These are phyloP conservation scores for Jackrogersella minutella DNA, from an alignment of 495 filamentous ascomycete genomes.

Conservation along the genomic window DNA sequence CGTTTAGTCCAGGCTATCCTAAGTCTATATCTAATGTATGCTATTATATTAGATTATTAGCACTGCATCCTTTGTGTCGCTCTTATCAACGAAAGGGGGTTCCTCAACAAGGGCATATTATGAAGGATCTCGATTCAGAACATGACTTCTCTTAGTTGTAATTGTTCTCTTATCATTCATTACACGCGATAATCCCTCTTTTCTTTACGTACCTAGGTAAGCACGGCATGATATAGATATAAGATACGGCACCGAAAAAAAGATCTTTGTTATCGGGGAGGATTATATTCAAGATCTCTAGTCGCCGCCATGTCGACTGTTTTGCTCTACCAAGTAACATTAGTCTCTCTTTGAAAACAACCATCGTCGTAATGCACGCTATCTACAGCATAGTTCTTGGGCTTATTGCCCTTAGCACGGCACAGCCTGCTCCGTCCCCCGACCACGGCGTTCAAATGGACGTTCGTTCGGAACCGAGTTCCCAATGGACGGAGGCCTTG, in stretches of 20 bases:
- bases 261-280: no score
- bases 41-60: background rate
- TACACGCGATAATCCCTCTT: background rate
- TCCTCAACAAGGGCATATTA: background rate
- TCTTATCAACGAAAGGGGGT: background rate
- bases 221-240: no score
- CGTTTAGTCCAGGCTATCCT: background rate
- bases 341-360: background rate
- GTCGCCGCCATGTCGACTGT: background rate
- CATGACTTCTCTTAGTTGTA: background rate
- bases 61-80: background rate
- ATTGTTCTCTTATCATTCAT: background rate
- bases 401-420: constrained; percentile 9
- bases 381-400: constrained; percentile 12
- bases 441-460: background rate
- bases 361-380: constrained; percentile 12
- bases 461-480: background rate
- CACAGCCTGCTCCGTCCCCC: constrained; percentile 4
- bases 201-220: background rate
- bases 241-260: background rate
- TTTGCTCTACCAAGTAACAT: background rate
- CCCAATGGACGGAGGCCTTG: constrained; percentile 1
- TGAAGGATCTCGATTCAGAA: no score
- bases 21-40: background rate
- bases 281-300: background rate